Conservation (phyloP, 2,329 filamentous ascomycete genomes). For the Fusarium incarnatum region DNA sequence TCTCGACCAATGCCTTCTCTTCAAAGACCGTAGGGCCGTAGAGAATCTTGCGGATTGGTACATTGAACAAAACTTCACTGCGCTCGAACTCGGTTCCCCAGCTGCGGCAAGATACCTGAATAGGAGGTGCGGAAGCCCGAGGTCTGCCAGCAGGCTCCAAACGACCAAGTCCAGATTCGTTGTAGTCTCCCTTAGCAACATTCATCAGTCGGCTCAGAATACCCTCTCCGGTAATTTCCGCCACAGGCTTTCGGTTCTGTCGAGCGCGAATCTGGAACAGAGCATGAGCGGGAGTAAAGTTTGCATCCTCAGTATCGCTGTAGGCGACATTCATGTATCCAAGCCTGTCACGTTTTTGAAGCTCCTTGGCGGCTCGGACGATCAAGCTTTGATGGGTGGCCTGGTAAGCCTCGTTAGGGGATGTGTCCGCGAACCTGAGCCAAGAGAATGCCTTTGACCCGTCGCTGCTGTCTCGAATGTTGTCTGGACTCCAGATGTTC, state of each 20-base stretch:
- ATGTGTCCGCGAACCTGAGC: constrained; percentile 86
- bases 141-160: constrained; percentile 86
- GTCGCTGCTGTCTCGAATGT: constrained; percentile 74
- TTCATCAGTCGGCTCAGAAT: constrained; percentile 82
- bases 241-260: constrained; percentile 72
- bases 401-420: constrained; percentile 76
- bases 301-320: constrained; percentile 70
- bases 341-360: constrained; percentile 68
- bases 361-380: constrained; percentile 74
- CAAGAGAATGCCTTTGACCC: constrained; percentile 82
- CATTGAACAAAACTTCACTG: constrained; percentile 82
- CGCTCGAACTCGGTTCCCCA: constrained; percentile 74
- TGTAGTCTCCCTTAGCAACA: constrained; percentile 74
- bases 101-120: constrained; percentile 81
- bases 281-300: constrained; percentile 78
- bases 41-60: constrained; percentile 77
- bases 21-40: constrained; percentile 73
- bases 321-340: constrained; percentile 76
- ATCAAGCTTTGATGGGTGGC: constrained; percentile 78
- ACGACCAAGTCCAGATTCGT: constrained; percentile 76
- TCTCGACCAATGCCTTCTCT: constrained; percentile 79
- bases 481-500: constrained; percentile 89
- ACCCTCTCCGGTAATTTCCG: constrained; percentile 78
- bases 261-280: constrained; percentile 84
- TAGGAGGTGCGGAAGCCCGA: constrained; percentile 84